Conservation (phyloP, 176 grass and related monocot genomes). For the Cenchrus americanus region DNA sequence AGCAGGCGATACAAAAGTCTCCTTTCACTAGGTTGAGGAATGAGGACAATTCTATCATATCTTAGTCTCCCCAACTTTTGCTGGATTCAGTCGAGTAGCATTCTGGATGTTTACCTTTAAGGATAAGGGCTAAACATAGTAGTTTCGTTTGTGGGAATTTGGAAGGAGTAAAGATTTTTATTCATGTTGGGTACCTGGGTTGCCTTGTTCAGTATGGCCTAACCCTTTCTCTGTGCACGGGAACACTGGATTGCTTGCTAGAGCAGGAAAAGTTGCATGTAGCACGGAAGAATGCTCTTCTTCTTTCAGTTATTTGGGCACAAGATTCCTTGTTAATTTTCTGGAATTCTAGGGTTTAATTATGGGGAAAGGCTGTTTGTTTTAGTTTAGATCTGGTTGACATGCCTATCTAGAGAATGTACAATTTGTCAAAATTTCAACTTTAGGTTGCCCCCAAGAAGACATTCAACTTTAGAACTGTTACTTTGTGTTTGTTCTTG, state of each 20-base stretch:
- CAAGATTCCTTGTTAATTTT: slow-evolving; percentile 3
- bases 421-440: not conserved
- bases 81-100: not conserved
- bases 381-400: slow-evolving; percentile 28
- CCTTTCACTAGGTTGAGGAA: not conserved
- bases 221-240: not conserved
- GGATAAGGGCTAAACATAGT: not conserved
- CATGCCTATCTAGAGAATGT: not conserved
- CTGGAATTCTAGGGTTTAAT: slow-evolving; percentile 9
- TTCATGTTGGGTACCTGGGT: not conserved
- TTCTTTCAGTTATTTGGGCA: slow-evolving; percentile 16
- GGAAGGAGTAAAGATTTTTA: not conserved
- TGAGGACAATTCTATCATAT: not conserved
- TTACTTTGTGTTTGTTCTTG: not conserved
- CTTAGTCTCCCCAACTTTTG: no score
- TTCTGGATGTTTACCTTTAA: slow-evolving; percentile 4
- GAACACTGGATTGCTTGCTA: slow-evolving; percentile 32
- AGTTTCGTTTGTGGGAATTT: slow-evolving; percentile 4
- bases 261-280: slow-evolving; percentile 22
- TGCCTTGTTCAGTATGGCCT: slow-evolving; percentile 2
- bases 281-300: not conserved
- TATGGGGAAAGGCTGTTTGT: not conserved
- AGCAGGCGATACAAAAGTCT: not conserved
- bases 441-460: not conserved
- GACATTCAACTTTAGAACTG: not conserved